phyloP scores from a whole-genome alignment of 2,329 filamentous ascomycete genomes.

The Xylaria sp. region DNA sequence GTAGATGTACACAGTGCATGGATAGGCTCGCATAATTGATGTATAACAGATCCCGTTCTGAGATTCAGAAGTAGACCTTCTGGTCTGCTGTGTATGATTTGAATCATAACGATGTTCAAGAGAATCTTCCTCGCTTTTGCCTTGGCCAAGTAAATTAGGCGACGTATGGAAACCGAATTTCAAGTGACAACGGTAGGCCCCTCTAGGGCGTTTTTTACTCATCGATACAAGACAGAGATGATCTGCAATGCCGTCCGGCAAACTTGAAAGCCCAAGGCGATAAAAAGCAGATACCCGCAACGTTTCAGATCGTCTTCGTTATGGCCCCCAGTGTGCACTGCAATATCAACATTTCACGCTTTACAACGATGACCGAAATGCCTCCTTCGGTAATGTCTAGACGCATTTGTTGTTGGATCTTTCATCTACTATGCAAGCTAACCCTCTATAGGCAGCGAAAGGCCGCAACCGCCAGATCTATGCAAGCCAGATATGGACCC shows the following conservation, averaged over 20 bases:
- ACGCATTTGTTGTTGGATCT: slow-evolving; percentile 5
- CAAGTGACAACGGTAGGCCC: too few relatives aligned
- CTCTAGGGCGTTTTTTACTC: too few relatives aligned
- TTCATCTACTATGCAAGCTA: slow-evolving; percentile 1
- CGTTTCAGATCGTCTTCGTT: neutral
- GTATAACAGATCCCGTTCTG: slow-evolving; percentile 11
- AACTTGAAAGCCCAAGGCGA: neutral
- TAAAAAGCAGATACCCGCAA: neutral
- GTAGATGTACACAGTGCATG: slow-evolving; percentile 23
- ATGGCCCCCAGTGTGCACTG: too few relatives aligned
- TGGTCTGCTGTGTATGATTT: slow-evolving; percentile 1
- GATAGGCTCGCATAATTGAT: slow-evolving; percentile 23
- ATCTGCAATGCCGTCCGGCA: too few relatives aligned
- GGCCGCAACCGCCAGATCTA: neutral
- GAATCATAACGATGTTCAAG: neutral
- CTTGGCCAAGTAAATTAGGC: too few relatives aligned
- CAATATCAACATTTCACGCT: neutral
- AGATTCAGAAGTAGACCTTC: neutral
- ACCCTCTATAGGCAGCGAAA: neutral
- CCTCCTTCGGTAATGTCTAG: slow-evolving; percentile 5
- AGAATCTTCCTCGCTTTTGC: neutral
- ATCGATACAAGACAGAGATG: too few relatives aligned
- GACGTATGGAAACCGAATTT: too few relatives aligned
- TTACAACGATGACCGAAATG: neutral
- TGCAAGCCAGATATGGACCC: neutral